Evolutionary conservation across 192 early-diverging fungal species (phyloP).

Genomic region (Backusella morwellensis): DNA sequence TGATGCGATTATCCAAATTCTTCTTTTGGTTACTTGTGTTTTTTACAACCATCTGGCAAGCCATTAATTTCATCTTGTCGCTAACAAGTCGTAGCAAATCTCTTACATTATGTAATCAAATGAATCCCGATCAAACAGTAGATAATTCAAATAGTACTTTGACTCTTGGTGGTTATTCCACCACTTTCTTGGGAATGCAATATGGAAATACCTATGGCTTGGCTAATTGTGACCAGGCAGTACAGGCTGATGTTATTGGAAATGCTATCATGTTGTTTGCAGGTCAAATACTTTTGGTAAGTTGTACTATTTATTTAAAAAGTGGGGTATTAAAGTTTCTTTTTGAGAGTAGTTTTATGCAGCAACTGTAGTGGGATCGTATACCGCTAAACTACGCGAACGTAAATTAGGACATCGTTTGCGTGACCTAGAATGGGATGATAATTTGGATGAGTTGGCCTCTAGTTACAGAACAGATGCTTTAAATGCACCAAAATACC

Average conservation of each 20-base stretch:
- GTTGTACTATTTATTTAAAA: background rate
- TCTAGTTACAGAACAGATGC: constrained; percentile 24
- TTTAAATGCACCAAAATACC: constrained; percentile 27
- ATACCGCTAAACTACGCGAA: constrained; percentile 20
- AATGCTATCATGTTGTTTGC: constrained; percentile 27
- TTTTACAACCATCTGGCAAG: constrained; percentile 26
- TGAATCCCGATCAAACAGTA: background rate
- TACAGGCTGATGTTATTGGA: constrained; percentile 29
- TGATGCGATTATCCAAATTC: constrained; percentile 26
- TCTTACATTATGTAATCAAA: background rate
- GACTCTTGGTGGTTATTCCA: background rate
- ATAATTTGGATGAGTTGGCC: constrained; percentile 20
- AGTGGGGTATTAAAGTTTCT: background rate
- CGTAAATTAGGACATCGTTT: constrained; percentile 31
- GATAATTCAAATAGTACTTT: background rate
- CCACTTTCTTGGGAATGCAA: constrained; percentile 34
- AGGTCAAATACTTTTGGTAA: constrained; percentile 31
- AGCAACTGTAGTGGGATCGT: constrained; percentile 22
- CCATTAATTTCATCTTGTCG: constrained; percentile 22
- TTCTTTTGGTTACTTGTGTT: constrained; percentile 25
- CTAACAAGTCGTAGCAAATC: constrained; percentile 19
- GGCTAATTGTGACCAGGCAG: constrained; percentile 33
- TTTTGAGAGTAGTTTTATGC: constrained; percentile 21
- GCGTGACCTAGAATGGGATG: constrained; percentile 34
- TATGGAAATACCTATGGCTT: constrained; percentile 29